A percentile compares a stretch with the other conserved stretches of the same genome.
These are phyloP conservation scores for Raphanus raphanistrum DNA, from an alignment of 345 rosid species.

Conservation along the genomic window DNA sequence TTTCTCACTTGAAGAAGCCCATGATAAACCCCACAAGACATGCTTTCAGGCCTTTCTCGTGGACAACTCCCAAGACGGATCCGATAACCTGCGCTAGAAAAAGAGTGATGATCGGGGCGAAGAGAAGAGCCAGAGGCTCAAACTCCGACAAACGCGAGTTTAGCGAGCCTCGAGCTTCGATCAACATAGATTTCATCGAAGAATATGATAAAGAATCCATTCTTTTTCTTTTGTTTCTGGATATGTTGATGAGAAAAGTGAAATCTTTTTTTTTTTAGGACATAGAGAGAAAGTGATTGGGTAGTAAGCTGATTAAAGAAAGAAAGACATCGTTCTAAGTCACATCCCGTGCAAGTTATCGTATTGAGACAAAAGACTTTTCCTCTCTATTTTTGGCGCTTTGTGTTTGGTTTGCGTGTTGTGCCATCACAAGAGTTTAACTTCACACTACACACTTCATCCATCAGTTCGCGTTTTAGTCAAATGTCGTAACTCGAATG, in stretches of 20 bases:
- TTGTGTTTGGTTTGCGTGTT: slow-evolving; percentile 34
- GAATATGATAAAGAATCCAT: slow-evolving; percentile 41
- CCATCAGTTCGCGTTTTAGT: background rate
- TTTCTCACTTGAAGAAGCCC: slow-evolving; percentile 59
- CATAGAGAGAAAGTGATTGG: background rate
- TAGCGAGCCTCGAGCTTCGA: slow-evolving; percentile 47
- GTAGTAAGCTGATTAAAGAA: too few species aligned
- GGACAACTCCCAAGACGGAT: slow-evolving; percentile 48
- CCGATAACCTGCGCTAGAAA: slow-evolving; percentile 44
- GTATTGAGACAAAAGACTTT: background rate
- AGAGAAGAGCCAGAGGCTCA: slow-evolving; percentile 71
- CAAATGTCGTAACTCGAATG: background rate
- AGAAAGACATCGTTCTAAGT: background rate
- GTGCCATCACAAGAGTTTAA: background rate
- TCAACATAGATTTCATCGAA: slow-evolving; percentile 36
- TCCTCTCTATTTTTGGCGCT: slow-evolving; percentile 9
- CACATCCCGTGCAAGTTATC: slow-evolving; percentile 10
- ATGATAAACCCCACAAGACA: slow-evolving; percentile 53
- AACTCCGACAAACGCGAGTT: slow-evolving; percentile 61
- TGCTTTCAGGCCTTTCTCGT: slow-evolving; percentile 67
- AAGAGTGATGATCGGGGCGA: slow-evolving; percentile 66
- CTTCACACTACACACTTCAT: background rate
- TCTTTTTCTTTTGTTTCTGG: background rate
- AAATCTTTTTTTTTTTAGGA: slow-evolving; percentile 15
- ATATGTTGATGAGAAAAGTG: background rate